phyloP scores from a whole-genome alignment of 176 grass and related monocot genomes.

The Rhynchospora tenuis region DNA sequence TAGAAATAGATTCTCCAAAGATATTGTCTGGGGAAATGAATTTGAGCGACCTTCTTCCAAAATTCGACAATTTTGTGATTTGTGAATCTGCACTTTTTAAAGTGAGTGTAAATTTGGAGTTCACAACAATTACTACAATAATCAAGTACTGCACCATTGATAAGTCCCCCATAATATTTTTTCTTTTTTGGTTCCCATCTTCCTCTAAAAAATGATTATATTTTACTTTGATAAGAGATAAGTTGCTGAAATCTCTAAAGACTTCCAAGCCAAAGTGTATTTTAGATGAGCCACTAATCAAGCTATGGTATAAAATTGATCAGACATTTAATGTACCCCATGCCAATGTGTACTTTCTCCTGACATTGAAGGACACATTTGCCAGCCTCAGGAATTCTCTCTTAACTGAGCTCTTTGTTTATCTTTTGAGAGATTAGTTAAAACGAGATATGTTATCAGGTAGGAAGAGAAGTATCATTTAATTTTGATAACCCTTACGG shows the following conservation, averaged over 20 bases:
- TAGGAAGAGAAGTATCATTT: constrained; percentile 20
- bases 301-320: constrained; percentile 90
- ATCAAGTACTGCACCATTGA: too few species aligned
- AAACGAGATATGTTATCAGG: constrained; percentile 90
- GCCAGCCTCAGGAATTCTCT: constrained; percentile 58
- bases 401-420: constrained; percentile 71
- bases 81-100: too few species aligned
- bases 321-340: constrained; percentile 87
- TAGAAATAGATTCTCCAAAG: too few species aligned
- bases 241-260: constrained; percentile 24
- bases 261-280: constrained; percentile 53
- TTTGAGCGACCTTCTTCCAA: too few species aligned
- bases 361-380: constrained; percentile 68
- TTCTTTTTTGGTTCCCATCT: too few species aligned
- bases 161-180: too few species aligned
- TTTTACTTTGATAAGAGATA: constrained; percentile 57
- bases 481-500: background rate
- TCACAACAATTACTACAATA: too few species aligned
- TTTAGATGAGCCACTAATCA: constrained; percentile 71
- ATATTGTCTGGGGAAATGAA: too few species aligned
- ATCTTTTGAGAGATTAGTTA: constrained; percentile 89
- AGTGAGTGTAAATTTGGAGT: too few species aligned
- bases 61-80: too few species aligned
- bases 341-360: constrained; percentile 73
- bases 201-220: constrained; percentile 85